These are phyloP conservation scores for Trypanosomatidae sp. DNA, from an alignment of 208 protist genomes.

Conservation along the genomic window DNA sequence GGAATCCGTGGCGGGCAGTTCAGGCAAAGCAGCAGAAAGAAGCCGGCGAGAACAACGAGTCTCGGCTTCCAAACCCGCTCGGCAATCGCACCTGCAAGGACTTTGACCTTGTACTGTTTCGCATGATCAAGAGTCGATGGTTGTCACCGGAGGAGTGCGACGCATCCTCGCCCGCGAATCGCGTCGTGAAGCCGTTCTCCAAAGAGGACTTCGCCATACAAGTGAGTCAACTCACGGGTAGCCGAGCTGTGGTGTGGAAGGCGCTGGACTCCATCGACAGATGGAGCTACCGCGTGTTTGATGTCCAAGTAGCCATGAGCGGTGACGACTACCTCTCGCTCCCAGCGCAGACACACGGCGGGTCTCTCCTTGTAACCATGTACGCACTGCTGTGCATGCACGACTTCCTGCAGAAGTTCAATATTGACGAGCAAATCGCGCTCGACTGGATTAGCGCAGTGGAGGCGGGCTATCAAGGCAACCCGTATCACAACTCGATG, in stretches of 20 bases:
- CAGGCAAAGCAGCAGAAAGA: constrained; percentile 39
- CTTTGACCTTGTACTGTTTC: constrained; percentile 71
- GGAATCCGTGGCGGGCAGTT: constrained; percentile 42
- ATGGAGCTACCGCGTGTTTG: constrained; percentile 90
- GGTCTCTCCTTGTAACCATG: constrained; percentile 85
- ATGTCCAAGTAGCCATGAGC: constrained; percentile 71
- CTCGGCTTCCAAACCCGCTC: constrained; percentile 61
- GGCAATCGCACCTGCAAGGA: constrained; percentile 71
- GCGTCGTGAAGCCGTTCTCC: constrained; percentile 72
- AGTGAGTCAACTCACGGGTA: constrained; percentile 39
- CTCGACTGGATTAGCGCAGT: constrained; percentile 90
- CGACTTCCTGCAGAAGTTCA: constrained; percentile 87
- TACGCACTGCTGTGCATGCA: constrained; percentile 89
- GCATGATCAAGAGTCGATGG: constrained; percentile 87
- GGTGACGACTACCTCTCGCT: constrained; percentile 77
- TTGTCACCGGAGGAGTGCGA: constrained; percentile 48
- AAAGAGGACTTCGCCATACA: constrained; percentile 40
- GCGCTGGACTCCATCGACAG: constrained; percentile 73
- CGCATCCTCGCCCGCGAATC: constrained; percentile 39
- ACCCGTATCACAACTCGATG: constrained; percentile 94
- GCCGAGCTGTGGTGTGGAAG: constrained; percentile 56
- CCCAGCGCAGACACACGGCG: constrained; percentile 54
- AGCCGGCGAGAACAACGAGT: constrained; percentile 21
- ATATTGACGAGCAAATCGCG: constrained; percentile 87
- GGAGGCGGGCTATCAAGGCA: constrained; percentile 91